These are phyloP conservation scores for Trypanosoma platydactyli DNA, from an alignment of 208 protist genomes.

Conservation along the genomic window DNA sequence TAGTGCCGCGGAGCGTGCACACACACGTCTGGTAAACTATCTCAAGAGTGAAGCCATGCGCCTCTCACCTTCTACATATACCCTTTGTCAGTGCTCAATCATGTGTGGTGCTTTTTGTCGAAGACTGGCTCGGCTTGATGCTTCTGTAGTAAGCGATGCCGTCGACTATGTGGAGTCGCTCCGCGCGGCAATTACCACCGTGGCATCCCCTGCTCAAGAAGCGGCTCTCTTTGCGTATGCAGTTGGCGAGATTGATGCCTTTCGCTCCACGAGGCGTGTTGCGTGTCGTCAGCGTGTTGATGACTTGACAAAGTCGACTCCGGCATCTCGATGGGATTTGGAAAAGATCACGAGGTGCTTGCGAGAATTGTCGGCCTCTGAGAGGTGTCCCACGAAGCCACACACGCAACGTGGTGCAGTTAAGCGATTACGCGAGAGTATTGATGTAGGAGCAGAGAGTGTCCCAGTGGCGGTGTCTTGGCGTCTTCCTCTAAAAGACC, in stretches of 20 bases:
- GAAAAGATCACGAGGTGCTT: slow-evolving; percentile 27
- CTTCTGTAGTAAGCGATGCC: slow-evolving; percentile 4
- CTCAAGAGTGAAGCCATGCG: neutral
- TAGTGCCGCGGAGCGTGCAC: slow-evolving; percentile 5
- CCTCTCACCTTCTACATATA: slow-evolving; percentile 5
- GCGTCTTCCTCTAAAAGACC: slow-evolving; percentile 56
- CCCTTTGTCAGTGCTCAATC: slow-evolving; percentile 22
- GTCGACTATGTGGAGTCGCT: slow-evolving; percentile 10
- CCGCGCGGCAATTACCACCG: slow-evolving; percentile 14
- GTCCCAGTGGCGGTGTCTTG: slow-evolving; percentile 20
- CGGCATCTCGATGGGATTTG: slow-evolving; percentile 33
- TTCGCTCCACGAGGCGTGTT: slow-evolving; percentile 32
- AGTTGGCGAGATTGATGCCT: slow-evolving; percentile 48
- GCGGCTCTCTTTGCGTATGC: slow-evolving; percentile 44
- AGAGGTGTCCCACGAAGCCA: neutral
- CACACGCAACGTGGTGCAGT: neutral
- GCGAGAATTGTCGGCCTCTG: slow-evolving; percentile 12
- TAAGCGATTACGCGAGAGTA: slow-evolving; percentile 39
- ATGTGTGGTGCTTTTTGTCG: slow-evolving; percentile 31
- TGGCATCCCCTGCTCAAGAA: slow-evolving; percentile 7
- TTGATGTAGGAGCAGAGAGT: neutral
- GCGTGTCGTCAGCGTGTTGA: slow-evolving; percentile 38
- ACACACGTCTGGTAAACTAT: slow-evolving; percentile 2
- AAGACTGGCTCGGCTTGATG: slow-evolving; percentile 12
- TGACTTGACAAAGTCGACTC: slow-evolving; percentile 30